These are phyloP conservation scores for Fusarium torreyae DNA, from an alignment of 2,329 filamentous ascomycete genomes.

Conservation along the genomic window DNA sequence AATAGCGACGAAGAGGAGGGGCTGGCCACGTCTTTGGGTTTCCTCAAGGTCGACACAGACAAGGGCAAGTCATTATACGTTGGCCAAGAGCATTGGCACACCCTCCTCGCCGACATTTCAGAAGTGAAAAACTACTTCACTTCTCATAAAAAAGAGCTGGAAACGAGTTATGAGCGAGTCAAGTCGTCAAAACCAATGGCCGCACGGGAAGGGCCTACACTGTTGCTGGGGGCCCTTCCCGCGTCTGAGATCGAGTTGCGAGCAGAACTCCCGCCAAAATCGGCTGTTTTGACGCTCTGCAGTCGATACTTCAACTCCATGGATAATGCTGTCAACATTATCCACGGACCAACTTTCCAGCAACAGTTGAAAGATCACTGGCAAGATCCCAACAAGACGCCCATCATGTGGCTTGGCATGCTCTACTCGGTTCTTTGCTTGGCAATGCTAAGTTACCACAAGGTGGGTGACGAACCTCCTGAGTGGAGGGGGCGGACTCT, in stretches of 20 bases:
- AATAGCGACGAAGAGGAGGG: conserved; percentile 80
- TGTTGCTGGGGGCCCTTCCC: conserved; percentile 82
- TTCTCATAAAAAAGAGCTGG: conserved; percentile 89
- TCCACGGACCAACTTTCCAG: conserved; percentile 89
- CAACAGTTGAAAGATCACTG: conserved; percentile 77
- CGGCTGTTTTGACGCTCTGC: conserved; percentile 86
- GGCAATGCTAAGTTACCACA: conserved; percentile 83
- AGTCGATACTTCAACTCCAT: conserved; percentile 91
- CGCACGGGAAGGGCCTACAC: conserved; percentile 77
- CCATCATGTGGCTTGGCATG: conserved; percentile 83
- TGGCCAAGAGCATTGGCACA: conserved; percentile 87
- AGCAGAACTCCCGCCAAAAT: conserved; percentile 83
- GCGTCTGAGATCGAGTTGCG: conserved; percentile 84
- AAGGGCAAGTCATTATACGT: conserved; percentile 86
- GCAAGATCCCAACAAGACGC: conserved; percentile 79
- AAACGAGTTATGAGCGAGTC: conserved; percentile 84
- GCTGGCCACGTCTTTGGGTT: conserved; percentile 80
- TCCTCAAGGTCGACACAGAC: conserved; percentile 84
- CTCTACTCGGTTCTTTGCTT: conserved; percentile 83
- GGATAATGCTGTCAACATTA: conserved; percentile 78
- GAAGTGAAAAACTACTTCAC: conserved; percentile 95
- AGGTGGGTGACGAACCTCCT: conserved; percentile 83
- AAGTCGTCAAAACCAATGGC: conserved; percentile 75
- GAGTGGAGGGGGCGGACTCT: conserved; percentile 80
- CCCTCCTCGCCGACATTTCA: conserved; percentile 83